Conservation (phyloP, 2,329 filamentous ascomycete species). For the Plectosphaerella sp. region DNA sequence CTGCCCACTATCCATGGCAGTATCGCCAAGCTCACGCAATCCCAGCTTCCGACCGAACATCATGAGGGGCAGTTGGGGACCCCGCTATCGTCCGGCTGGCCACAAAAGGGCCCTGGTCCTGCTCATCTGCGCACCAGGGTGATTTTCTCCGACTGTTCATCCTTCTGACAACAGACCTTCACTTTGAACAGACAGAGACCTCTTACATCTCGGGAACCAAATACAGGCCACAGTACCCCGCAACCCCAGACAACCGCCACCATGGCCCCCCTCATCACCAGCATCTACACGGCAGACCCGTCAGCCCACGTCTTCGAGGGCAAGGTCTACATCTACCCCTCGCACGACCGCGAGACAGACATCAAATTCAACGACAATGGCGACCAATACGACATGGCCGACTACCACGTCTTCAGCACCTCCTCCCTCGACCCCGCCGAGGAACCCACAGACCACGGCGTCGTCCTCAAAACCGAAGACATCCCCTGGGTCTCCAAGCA, state of each 20-base stretch:
- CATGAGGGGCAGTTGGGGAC: slow-evolving; percentile 1
- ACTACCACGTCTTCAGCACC: slow-evolving; percentile 74
- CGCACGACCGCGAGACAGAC: slow-evolving; percentile 71
- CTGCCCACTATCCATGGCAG: slow-evolving; percentile 5
- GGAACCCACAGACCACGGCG: slow-evolving; percentile 67
- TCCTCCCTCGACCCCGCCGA: slow-evolving; percentile 46
- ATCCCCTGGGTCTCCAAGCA: slow-evolving; percentile 76
- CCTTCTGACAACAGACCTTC: neutral
- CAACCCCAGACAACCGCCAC: neutral
- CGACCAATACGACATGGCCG: slow-evolving; percentile 79
- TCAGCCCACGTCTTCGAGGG: slow-evolving; percentile 76
- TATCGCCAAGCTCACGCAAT: slow-evolving; percentile 3
- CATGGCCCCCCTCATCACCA: slow-evolving; percentile 62
- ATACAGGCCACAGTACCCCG: too few species aligned
- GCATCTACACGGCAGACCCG: slow-evolving; percentile 75
- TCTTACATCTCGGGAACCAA: too few species aligned
- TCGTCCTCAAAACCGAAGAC: slow-evolving; percentile 60
- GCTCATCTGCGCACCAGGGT: neutral
- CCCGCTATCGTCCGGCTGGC: neutral
- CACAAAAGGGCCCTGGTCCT: neutral
- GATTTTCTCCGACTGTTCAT: neutral
- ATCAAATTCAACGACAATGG: slow-evolving; percentile 79
- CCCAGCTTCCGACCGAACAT: neutral
- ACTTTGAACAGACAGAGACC: too few species aligned
- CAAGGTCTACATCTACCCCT: slow-evolving; percentile 75